Evolutionary conservation across 441 rosid genomes (phyloP).

Genomic region (Eruca vesicaria): DNA sequence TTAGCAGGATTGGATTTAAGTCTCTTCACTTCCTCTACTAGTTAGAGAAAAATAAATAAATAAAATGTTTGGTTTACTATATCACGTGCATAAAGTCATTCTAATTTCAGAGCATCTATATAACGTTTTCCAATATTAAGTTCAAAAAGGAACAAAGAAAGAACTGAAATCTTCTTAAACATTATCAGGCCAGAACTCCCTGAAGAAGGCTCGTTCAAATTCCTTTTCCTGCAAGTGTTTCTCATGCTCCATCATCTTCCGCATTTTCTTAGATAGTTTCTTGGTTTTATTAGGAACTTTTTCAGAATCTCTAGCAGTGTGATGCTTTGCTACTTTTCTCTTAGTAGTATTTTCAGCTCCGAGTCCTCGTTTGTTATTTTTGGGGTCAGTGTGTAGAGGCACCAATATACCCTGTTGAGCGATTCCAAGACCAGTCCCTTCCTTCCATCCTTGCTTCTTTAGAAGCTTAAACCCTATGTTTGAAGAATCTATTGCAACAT

Average conservation of each 20-base stretch:
- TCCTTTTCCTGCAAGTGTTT: conserved; percentile 63
- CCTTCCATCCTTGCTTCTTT: conserved; percentile 95
- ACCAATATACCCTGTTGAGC: conserved; percentile 82
- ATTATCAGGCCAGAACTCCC: conserved; percentile 97
- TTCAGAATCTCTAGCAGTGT: conserved; percentile 28
- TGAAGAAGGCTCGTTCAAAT: conserved; percentile 72
- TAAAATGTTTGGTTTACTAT: background rate
- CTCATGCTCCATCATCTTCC: conserved; percentile 70
- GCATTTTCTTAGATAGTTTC: conserved; percentile 59
- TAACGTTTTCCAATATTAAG: background rate
- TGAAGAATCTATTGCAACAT: too few species aligned
- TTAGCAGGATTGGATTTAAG: too few species aligned
- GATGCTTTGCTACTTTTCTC: conserved; percentile 38
- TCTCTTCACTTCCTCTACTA: background rate
- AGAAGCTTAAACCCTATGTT: conserved; percentile 81
- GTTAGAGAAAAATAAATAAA: background rate
- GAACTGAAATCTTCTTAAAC: conserved; percentile 36
- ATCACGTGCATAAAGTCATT: background rate
- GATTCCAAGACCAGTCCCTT: conserved; percentile 84
- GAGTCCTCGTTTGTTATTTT: conserved; percentile 72
- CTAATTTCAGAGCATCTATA: background rate
- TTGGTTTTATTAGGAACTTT: conserved; percentile 44
- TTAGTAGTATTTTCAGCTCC: conserved; percentile 55
- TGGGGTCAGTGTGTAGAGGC: conserved; percentile 53
- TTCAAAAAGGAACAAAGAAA: background rate